Evolutionary conservation across 345 rosid species (phyloP).

Genomic region (Eucalyptus marginata): DNA sequence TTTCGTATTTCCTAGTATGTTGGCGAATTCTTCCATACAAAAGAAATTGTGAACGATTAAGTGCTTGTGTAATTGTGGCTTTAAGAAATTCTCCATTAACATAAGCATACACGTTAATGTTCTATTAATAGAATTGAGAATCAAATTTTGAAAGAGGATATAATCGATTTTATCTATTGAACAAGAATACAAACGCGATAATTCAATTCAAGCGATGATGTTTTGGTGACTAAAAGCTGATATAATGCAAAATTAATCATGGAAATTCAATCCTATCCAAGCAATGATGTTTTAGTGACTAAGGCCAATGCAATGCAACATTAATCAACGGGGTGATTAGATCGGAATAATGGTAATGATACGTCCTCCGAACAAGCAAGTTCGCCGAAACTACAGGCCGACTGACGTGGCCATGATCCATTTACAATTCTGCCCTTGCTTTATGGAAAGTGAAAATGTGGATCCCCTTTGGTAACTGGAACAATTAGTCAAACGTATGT

Average conservation of each 20-base stretch:
- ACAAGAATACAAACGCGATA: not conserved
- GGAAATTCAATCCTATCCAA: not conserved
- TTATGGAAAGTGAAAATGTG: not conserved
- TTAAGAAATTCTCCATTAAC: not conserved
- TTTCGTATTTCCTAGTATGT: rapidly evolving
- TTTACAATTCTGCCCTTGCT: not conserved
- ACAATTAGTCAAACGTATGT: not conserved
- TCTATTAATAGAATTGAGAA: not conserved
- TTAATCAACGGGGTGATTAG: not conserved
- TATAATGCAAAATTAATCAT: not conserved
- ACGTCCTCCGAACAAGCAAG: not conserved
- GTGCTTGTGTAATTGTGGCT: not conserved
- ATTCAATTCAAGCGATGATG: not conserved
- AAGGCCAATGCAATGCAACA: not conserved
- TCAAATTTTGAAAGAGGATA: not conserved
- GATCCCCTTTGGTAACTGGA: not conserved
- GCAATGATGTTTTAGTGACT: not conserved
- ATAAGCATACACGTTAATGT: not conserved
- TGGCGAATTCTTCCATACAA: not conserved
- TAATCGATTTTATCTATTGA: not conserved
- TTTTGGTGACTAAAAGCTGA: not conserved
- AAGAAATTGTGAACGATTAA: not conserved
- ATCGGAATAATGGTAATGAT: not conserved
- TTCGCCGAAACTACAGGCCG: not conserved
- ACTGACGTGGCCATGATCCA: not conserved